A percentile compares a stretch with the other conserved stretches of the same genome.
These are phyloP conservation scores for Colletotrichum viniferum DNA, from an alignment of 2,329 filamentous ascomycete species.

Conservation along the genomic window DNA sequence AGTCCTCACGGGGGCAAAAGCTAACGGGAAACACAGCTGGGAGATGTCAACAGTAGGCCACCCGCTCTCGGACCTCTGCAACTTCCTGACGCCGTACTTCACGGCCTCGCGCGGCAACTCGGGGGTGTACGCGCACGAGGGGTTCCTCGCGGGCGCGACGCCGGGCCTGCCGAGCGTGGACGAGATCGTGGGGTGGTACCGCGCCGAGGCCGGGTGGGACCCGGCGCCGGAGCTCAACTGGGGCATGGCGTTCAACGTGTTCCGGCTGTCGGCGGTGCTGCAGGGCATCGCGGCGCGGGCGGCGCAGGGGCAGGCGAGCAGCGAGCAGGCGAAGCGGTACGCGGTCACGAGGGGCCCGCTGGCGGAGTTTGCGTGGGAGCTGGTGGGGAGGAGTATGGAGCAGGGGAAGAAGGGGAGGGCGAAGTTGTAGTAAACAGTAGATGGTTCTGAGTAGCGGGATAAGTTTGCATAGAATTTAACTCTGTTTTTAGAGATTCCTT, in stretches of 20 bases:
- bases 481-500: too few relatives aligned
- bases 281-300: slow-evolving; percentile 94
- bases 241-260: slow-evolving; percentile 67
- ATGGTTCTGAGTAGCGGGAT: background rate
- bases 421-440: slow-evolving; percentile 16
- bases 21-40: slow-evolving; percentile 60
- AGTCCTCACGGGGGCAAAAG: background rate
- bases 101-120: slow-evolving; percentile 33
- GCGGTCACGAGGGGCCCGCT: slow-evolving; percentile 71
- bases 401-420: slow-evolving; percentile 30
- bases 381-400: slow-evolving; percentile 55
- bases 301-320: slow-evolving; percentile 87
- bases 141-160: slow-evolving; percentile 66
- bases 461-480: background rate
- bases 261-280: slow-evolving; percentile 65
- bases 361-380: slow-evolving; percentile 78
- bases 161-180: slow-evolving; percentile 63
- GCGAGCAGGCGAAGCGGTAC: slow-evolving; percentile 77
- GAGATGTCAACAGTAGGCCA: slow-evolving; percentile 99
- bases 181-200: slow-evolving; percentile 47
- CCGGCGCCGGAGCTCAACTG: slow-evolving; percentile 63
- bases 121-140: slow-evolving; percentile 37
- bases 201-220: slow-evolving; percentile 69
- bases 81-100: slow-evolving; percentile 61
- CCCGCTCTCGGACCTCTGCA: slow-evolving; percentile 87